Evolutionary conservation across 2,329 filamentous ascomycete species (phyloP), one percentile per base, ranked within the genome.

Genomic region (Emergomyces africanus): DNA sequence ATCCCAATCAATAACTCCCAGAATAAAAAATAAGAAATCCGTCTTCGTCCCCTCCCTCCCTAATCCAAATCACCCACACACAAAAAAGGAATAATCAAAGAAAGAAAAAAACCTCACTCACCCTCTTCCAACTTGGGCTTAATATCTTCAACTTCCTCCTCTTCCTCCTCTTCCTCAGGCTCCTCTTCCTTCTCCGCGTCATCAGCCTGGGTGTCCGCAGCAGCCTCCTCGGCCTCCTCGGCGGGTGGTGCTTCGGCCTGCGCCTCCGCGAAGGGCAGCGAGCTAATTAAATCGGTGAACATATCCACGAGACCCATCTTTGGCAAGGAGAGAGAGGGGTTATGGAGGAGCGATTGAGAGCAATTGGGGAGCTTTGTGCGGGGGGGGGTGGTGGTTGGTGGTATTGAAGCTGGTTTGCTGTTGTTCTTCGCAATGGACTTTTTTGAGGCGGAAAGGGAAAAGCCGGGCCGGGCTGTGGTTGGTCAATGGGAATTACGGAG

Each of bases 121-220:
- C 94, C 90, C 83, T 95, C 90, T 78, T 95, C 88, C 63, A 97
- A 77, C 75, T 83, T 83, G 63, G 91, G 89, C 83, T 95, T 95
- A 68, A 87, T 85, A 74, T 97, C 92, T 67, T 87, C 85, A 63
- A 83, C 85, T 62, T 91, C 87, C 63, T 92, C 89, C 57, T 94
- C 89, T 57, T 94, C 89, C 61, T 91, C 88, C 23, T 90, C 86
- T 49, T 87, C 86, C 30, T 85, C 77, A 49, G 79, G 81, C 23
- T 76, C 76, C 50, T 77, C 77, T 33, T 77, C 77, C 58, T 75
- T 77, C 15, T 76, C 73, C 59, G 55, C 69, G 62, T 30, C 30
- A 6, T 30, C 30, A 30, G 30, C 30, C 30, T 30, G 30, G 30
- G 30, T 30, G 3, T 60, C 62, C 61, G 62, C 39, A 65, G 61